phyloP scores from a whole-genome alignment of 2,329 filamentous ascomycete species.

The Phaeophleospora eucalypticola region DNA sequence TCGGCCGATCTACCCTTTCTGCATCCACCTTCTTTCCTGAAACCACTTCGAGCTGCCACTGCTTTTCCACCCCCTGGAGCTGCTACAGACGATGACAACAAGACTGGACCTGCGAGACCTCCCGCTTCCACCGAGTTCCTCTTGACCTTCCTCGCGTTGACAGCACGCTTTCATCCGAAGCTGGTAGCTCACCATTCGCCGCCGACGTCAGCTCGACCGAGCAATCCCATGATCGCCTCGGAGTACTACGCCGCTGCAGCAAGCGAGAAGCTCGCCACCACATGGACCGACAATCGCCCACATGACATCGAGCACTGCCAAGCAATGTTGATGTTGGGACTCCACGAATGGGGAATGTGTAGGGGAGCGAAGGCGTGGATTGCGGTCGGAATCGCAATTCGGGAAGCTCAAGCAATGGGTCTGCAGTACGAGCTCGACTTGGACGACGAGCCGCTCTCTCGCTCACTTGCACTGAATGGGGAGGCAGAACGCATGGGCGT shows the following conservation, averaged over 20 bases:
- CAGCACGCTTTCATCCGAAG: conserved; percentile 56
- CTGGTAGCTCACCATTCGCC: conserved; percentile 54
- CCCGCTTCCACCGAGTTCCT: conserved; percentile 55
- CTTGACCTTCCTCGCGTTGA: conserved; percentile 65
- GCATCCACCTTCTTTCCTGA: conserved; percentile 60
- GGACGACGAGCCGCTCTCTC: conserved; percentile 33
- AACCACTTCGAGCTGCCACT: conserved; percentile 39
- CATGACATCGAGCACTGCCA: conserved; percentile 62
- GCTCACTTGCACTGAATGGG: conserved; percentile 36
- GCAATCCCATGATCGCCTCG: conserved; percentile 55
- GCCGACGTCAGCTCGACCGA: conserved; percentile 43
- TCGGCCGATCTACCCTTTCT: conserved; percentile 69
- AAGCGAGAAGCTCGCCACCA: conserved; percentile 48
- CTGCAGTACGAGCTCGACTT: conserved; percentile 55
- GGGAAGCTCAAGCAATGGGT: conserved; percentile 59
- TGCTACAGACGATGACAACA: not conserved
- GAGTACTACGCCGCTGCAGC: conserved; percentile 63
- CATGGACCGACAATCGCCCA: conserved; percentile 43
- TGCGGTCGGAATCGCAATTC: conserved; percentile 56
- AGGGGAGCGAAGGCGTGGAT: conserved; percentile 62
- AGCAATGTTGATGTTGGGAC: conserved; percentile 64
- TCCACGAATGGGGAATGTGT: conserved; percentile 68
- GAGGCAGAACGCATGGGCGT: conserved; percentile 39
- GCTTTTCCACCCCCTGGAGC: conserved; percentile 22
- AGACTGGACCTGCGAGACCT: conserved; percentile 31